These are phyloP conservation scores for Neofusicoccum cordaticola DNA, from an alignment of 2,329 filamentous ascomycete species.

Conservation along the genomic window DNA sequence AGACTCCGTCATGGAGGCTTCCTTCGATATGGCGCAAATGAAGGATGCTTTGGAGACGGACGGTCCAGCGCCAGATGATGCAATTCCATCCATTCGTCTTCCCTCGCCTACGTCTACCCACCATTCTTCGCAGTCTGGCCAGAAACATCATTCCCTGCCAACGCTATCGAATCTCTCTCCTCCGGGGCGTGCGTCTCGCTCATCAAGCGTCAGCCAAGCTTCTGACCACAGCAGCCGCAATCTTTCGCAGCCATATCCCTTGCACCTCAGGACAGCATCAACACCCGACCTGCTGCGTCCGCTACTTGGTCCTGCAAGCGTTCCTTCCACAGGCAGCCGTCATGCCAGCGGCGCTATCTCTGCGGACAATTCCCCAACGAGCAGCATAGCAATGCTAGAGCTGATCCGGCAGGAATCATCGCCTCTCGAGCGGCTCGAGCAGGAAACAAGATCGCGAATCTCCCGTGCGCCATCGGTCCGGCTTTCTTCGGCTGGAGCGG, in stretches of 20 bases:
- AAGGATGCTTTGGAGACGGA: not conserved
- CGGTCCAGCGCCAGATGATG: not conserved
- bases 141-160: conserved; percentile 6
- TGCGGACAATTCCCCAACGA: conserved; percentile 1
- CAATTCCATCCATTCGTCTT: conserved; percentile 10
- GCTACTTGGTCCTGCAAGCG: not conserved
- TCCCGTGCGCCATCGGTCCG: conserved; percentile 3
- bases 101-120: conserved; percentile 1
- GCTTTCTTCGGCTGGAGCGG: not conserved
- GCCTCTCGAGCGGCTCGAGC: conserved; percentile 15
- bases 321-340: not conserved
- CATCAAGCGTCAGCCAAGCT: conserved; percentile 7
- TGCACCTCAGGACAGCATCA: conserved; percentile 1
- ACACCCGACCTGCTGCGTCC: conserved; percentile 10
- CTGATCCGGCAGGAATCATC: conserved; percentile 8
- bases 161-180: not conserved
- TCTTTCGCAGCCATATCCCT: not conserved
- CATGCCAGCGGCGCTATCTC: not conserved
- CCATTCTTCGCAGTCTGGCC: not conserved
- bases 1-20: conserved; percentile 1
- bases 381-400: conserved; percentile 6
- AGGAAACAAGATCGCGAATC: conserved; percentile 6
- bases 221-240: conserved; percentile 16
- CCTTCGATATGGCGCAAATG: conserved; percentile 2
- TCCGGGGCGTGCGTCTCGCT: not conserved